Evolutionary conservation across 169 alveolate species (phyloP), one percentile per base, ranked within the genome.

Genomic region (Cryptosporidium tyzzeri): DNA sequence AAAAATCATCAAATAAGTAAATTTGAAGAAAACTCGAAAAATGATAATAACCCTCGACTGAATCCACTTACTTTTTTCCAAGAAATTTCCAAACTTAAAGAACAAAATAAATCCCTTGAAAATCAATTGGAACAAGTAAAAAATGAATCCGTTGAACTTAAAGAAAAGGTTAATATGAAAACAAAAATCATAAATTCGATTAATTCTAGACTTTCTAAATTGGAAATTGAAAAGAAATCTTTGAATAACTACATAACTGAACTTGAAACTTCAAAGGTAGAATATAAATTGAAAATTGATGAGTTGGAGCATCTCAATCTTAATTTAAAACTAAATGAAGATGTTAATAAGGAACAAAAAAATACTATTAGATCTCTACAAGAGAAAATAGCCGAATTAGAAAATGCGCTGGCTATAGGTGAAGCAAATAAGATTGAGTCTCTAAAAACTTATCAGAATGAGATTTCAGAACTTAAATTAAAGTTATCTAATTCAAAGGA

Each of bases 11-110:
- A 5, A 23, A n/a, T 2, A 4, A 10, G 18, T 9, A 21, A 26
- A 55, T 55, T n/a, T 44, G 84, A 73, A 10, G 51, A 55, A 33
- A 26, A 31, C 18, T 14, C 37, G 16, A 71, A 71, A 26, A 7
- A 2, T 45, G 70, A 71, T 31, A 59, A 50, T 71, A 51, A 31
- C 48, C 18, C 71, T 10, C 44, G 3, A 51, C 55, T 31, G 16
- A 55, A 73, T 58, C 86, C 86, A 23, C 51, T 73, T 16, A 48
- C 71, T 8, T 21, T 73, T n/a, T 73, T 73, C 48, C 89, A 80
- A 65, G 8, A 80, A 80, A 65, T 80, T 7, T 33, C 39, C 2
- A 58, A 80, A 6, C 75, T 80, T 41, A 80, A 80, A 48, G 59
- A 80, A 14, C 29, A 62, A 45, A 80, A 80, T 39, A 44, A 23